phyloP scores from a whole-genome alignment of 1,139 yeast genomes.

The Saccharomyces pastorianus region DNA sequence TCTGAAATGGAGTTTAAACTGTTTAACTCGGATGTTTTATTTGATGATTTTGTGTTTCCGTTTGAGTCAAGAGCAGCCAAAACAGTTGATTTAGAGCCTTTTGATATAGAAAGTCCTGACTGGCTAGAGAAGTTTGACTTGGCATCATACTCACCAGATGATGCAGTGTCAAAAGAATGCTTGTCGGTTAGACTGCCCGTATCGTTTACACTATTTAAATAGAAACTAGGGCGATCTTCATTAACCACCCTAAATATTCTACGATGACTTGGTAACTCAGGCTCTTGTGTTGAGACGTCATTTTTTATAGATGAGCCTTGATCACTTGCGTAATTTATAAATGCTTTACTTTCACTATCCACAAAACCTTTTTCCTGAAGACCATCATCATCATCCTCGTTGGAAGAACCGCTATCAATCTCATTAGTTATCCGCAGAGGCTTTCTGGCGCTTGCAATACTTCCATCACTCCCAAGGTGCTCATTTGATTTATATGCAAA shows the following conservation, averaged over 20 bases:
- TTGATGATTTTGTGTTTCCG: not conserved
- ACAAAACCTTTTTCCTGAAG: not conserved
- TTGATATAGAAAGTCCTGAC: not conserved
- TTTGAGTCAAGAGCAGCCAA: not conserved
- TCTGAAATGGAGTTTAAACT: not conserved
- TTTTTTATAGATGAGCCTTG: not conserved
- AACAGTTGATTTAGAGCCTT: not conserved
- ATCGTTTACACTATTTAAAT: conserved; percentile 15
- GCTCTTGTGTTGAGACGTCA: not conserved
- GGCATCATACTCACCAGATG: conserved; percentile 1
- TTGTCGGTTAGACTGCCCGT: conserved; percentile 14
- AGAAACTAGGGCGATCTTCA: conserved; percentile 26
- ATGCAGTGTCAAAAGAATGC: conserved; percentile 1
- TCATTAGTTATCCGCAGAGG: not conserved
- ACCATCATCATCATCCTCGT: not conserved
- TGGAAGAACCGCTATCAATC: not conserved
- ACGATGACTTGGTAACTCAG: conserved; percentile 9
- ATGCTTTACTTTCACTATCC: not conserved
- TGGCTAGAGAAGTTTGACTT: not conserved
- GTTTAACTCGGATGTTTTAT: not conserved
- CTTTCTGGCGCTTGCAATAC: not conserved
- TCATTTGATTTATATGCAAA: conserved; percentile 2
- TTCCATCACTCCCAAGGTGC: conserved; percentile 1
- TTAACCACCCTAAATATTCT: conserved; percentile 27
- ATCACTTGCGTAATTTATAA: not conserved